Conservation (phyloP, 805 yeast species). For the Suhomyces xylopsoci region DNA sequence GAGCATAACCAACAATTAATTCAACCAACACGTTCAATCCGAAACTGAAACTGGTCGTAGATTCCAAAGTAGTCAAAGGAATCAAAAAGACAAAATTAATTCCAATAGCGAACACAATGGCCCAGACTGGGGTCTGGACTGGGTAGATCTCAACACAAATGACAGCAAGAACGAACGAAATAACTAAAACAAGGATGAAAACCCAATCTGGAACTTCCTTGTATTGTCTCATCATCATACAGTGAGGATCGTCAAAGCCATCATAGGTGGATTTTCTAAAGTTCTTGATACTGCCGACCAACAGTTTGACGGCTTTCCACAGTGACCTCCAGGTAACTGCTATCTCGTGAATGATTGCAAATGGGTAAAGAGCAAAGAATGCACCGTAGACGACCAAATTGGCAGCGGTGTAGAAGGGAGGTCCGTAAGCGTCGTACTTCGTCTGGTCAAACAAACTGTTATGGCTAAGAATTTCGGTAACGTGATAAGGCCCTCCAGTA, state of each 20-base stretch:
- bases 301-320: constrained; percentile 1
- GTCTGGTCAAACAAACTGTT: constrained; percentile 14
- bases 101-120: constrained; percentile 17
- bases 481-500: constrained; percentile 19
- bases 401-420: constrained; percentile 30
- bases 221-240: constrained; percentile 30
- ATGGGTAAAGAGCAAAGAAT: constrained; percentile 26
- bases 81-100: constrained; percentile 20
- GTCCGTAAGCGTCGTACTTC: constrained; percentile 23
- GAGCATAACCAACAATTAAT: constrained; percentile 22
- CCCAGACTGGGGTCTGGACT: constrained; percentile 22
- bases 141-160: constrained; percentile 8
- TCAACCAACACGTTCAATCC: constrained; percentile 18
- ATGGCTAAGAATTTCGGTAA: constrained; percentile 2
- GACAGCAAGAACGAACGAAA: constrained; percentile 24
- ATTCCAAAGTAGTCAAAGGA: constrained; percentile 16
- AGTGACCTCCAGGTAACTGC: constrained; percentile 1
- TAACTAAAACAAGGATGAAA: constrained; percentile 20
- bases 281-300: constrained; percentile 1
- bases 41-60: constrained; percentile 12
- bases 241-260: constrained; percentile 24
- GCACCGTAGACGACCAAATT: constrained; percentile 27
- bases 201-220: constrained; percentile 39
- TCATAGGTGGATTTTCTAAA: constrained; percentile 9
- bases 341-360: constrained; percentile 12